Evolutionary conservation across 148 eudicot genomes (phyloP).

Genomic region (Diospyros kaki): DNA sequence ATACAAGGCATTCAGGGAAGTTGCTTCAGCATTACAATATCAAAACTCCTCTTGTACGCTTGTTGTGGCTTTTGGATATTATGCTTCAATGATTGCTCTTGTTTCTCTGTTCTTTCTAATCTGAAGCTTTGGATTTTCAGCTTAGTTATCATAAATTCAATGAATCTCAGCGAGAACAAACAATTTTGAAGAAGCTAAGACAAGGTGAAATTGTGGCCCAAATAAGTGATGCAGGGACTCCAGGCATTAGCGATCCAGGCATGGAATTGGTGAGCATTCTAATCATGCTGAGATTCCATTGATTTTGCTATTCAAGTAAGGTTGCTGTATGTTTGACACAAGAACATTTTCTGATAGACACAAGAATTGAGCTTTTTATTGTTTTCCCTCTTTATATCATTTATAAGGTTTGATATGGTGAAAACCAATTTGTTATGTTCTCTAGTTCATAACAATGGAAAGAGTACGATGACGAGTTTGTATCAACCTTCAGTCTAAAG

Average conservation of each 20-base stretch:
- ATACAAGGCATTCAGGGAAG: constrained; percentile 87
- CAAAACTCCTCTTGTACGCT: constrained; percentile 77
- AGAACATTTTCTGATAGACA: no score
- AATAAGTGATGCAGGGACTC: constrained; percentile 92
- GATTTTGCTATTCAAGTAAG: no score
- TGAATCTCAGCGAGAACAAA: constrained; percentile 67
- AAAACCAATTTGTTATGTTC: no score
- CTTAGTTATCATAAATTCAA: constrained; percentile 92
- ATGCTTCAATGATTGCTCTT: not conserved
- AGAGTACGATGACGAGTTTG: no score
- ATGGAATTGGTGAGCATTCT: constrained; percentile 57
- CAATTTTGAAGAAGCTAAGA: constrained; percentile 57
- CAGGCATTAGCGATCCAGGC: constrained; percentile 94
- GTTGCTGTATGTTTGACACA: no score
- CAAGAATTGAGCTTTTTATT: no score
- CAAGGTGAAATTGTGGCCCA: constrained; percentile 77
- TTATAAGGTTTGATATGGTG: no score
- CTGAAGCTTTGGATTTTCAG: constrained; percentile 45
- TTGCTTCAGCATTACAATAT: constrained; percentile 78
- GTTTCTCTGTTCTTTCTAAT: constrained; percentile 17
- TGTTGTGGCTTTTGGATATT: constrained; percentile 10
- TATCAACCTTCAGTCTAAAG: no score
- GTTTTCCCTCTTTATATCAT: no score
- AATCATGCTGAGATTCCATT: no score
- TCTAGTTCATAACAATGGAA: no score